phyloP scores from a whole-genome alignment of 495 filamentous ascomycete species.

The Patellaria atrata region DNA sequence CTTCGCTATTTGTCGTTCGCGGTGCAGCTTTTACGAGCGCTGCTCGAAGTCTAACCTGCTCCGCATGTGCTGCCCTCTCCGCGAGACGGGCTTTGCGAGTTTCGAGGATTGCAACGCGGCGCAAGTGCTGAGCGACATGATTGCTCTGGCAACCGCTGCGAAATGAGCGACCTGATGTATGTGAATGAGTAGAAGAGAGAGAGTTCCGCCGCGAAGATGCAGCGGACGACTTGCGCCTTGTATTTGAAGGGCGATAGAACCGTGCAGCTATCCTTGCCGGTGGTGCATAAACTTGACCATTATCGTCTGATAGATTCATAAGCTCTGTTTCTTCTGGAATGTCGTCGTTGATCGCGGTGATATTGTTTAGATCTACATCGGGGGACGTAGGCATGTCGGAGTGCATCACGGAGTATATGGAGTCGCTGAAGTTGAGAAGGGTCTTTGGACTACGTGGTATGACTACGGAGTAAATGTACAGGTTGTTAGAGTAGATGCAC shows the following conservation, averaged over 20 bases:
- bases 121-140: conserved; percentile 77
- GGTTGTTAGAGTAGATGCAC: no score
- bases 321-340: conserved; percentile 24
- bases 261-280: conserved; percentile 78
- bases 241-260: conserved; percentile 57
- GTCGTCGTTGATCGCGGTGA: no score
- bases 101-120: conserved; percentile 82
- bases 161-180: conserved; percentile 44
- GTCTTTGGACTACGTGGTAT: no score
- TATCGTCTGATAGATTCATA: conserved; percentile 20
- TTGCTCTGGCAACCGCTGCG: conserved; percentile 59
- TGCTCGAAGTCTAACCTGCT: conserved; percentile 86
- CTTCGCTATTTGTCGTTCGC: conserved; percentile 50
- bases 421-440: no score
- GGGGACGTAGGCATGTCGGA: no score
- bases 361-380: no score
- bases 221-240: conserved; percentile 64
- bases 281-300: conserved; percentile 37
- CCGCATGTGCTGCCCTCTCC: conserved; percentile 85
- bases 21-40: conserved; percentile 70
- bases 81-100: conserved; percentile 84
- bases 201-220: conserved; percentile 82
- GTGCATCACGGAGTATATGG: no score
- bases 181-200: conserved; percentile 74
- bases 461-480: no score